Evolutionary conservation across 108 stramenopile species (phyloP).

Genomic region (Nitzschia palea): DNA sequence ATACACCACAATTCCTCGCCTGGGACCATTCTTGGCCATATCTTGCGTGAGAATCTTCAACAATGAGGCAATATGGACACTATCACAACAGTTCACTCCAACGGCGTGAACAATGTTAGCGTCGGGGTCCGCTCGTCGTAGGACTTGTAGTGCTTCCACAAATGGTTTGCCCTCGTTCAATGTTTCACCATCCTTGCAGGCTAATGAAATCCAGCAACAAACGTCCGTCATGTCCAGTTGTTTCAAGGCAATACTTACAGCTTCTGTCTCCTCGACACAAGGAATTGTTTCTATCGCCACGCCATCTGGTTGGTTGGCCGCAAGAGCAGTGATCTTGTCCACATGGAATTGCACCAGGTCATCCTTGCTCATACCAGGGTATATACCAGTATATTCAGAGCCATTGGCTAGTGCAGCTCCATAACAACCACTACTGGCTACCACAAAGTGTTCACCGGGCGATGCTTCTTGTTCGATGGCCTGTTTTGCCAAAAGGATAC

Average conservation of each 20-base stretch:
- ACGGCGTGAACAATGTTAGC: conserved; percentile 32
- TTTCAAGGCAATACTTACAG: conserved; percentile 14
- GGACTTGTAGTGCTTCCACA: conserved; percentile 35
- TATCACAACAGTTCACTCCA: conserved; percentile 60
- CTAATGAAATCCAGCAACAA: conserved; percentile 54
- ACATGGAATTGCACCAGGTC: conserved; percentile 48
- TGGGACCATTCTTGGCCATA: conserved; percentile 20
- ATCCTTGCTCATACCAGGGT: conserved; percentile 4
- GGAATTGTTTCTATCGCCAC: conserved; percentile 67
- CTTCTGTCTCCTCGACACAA: conserved; percentile 30
- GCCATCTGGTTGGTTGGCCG: conserved; percentile 41
- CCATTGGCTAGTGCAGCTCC: conserved; percentile 65
- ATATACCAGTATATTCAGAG: conserved; percentile 62
- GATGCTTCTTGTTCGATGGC: conserved; percentile 10
- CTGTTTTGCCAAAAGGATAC: conserved; percentile 38
- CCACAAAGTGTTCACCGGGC: conserved; percentile 31
- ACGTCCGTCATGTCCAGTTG: not conserved
- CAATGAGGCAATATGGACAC: conserved; percentile 29
- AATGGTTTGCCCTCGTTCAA: conserved; percentile 56
- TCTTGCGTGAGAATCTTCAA: conserved; percentile 25
- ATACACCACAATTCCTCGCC: conserved; percentile 49
- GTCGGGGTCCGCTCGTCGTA: conserved; percentile 31
- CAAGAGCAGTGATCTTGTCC: conserved; percentile 20
- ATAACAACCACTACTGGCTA: conserved; percentile 50
- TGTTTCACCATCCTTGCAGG: conserved; percentile 45